Conservation (phyloP, 2,329 filamentous ascomycete genomes). For the Venturia oleaginea region DNA sequence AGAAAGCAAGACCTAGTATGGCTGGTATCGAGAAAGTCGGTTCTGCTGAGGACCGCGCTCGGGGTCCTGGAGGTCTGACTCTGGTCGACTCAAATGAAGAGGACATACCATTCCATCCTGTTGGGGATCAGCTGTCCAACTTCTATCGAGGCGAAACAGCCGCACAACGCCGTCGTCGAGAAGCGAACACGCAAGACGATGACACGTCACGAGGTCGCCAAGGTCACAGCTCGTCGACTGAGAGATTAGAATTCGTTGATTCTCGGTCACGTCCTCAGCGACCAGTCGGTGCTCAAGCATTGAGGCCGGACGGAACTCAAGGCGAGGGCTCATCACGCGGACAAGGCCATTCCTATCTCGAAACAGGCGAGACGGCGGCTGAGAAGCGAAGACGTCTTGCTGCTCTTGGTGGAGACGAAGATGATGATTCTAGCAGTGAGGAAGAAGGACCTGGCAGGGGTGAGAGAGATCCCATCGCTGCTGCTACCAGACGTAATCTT, state of each 20-base stretch:
- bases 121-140: slow-evolving; percentile 27
- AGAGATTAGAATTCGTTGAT: not conserved
- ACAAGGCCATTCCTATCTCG: slow-evolving; percentile 20
- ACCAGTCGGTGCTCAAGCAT: slow-evolving; percentile 13
- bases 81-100: slow-evolving; percentile 38
- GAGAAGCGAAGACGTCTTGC: slow-evolving; percentile 66
- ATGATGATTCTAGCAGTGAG: slow-evolving; percentile 41
- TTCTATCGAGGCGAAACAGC: slow-evolving; percentile 25
- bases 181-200: not conserved
- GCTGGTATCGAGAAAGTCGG: slow-evolving; percentile 16
- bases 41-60: slow-evolving; percentile 20
- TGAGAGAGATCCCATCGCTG: slow-evolving; percentile 5
- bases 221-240: not conserved
- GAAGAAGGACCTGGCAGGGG: slow-evolving; percentile 35
- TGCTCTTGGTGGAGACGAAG: slow-evolving; percentile 52
- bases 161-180: slow-evolving; percentile 17
- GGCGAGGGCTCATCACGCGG: slow-evolving; percentile 32
- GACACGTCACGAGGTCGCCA: not conserved
- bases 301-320: slow-evolving; percentile 18
- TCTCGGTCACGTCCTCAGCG: slow-evolving; percentile 15
- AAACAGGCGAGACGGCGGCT: slow-evolving; percentile 59
- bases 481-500: not conserved
- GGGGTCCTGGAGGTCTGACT: slow-evolving; percentile 31
- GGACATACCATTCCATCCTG: slow-evolving; percentile 40
- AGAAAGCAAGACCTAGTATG: slow-evolving; percentile 21